These are phyloP conservation scores for Isoetes engelmannii DNA, from an alignment of 83 land plant species.

Conservation along the genomic window DNA sequence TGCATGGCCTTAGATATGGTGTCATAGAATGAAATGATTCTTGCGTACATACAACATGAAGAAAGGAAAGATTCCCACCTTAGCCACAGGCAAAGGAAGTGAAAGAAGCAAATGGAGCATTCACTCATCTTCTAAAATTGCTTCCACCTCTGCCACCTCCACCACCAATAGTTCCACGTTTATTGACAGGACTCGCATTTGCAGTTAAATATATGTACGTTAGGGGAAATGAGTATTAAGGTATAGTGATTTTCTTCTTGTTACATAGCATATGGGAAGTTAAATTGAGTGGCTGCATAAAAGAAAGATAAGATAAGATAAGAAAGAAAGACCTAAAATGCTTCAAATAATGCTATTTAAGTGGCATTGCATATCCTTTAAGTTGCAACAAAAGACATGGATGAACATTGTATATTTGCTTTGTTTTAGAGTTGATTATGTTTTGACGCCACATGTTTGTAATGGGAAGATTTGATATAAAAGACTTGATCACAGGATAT, in stretches of 20 bases:
- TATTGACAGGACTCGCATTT: constrained; percentile 29
- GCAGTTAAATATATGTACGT: constrained; percentile 36
- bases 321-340: too few relatives aligned
- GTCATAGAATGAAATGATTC: too few relatives aligned
- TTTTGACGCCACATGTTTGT: neutral
- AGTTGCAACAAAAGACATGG: neutral
- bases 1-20: too few relatives aligned
- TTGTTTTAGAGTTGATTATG: neutral
- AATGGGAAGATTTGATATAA: constrained; percentile 59
- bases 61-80: too few relatives aligned
- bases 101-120: constrained; percentile 25
- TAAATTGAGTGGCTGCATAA: too few relatives aligned
- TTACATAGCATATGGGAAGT: neutral
- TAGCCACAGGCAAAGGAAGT: constrained; percentile 2
- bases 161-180: constrained; percentile 32
- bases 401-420: constrained; percentile 3
- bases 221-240: neutral
- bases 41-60: too few relatives aligned
- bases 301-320: too few relatives aligned
- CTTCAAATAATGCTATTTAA: neutral
- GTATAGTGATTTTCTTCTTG: neutral
- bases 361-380: neutral
- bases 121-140: constrained; percentile 23
- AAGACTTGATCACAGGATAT: constrained; percentile 70
- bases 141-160: constrained; percentile 30